Evolutionary conservation across 768 basidiomycete genomes (phyloP).

Genomic region (Punctularia strigosozonata): DNA sequence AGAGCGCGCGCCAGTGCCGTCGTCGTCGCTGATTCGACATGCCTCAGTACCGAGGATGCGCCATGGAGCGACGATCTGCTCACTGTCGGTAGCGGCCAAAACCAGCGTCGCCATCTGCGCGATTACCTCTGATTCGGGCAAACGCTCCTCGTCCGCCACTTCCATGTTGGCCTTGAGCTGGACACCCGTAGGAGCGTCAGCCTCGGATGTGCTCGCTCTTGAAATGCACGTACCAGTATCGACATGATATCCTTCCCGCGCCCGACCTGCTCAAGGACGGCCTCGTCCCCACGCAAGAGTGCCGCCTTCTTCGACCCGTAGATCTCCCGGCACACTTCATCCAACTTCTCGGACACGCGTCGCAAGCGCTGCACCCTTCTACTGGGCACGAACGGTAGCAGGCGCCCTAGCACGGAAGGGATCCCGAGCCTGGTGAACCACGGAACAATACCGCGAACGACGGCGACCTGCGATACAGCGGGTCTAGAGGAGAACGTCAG

Average conservation of each 20-base stretch:
- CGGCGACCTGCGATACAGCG: slow-evolving; percentile 3
- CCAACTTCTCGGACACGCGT: background rate
- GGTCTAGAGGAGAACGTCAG: background rate
- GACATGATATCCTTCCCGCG: slow-evolving; percentile 5
- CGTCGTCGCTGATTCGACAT: no score
- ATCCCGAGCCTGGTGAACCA: background rate
- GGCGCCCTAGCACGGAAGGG: background rate
- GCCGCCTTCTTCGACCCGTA: background rate
- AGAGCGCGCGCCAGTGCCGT: no score
- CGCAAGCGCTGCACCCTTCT: background rate
- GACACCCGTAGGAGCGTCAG: background rate
- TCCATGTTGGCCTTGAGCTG: slow-evolving; percentile 13
- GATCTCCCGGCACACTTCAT: background rate
- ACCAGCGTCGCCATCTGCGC: slow-evolving; percentile 20
- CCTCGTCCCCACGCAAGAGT: background rate
- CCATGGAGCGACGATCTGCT: no score
- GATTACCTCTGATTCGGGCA: slow-evolving; percentile 16
- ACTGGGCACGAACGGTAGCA: background rate
- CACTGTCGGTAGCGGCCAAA: no score
- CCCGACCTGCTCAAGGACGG: background rate
- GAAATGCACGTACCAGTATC: slow-evolving; percentile 7
- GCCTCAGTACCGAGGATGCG: no score
- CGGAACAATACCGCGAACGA: background rate
- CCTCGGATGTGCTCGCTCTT: background rate
- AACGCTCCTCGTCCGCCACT: slow-evolving; percentile 9